A percentile compares a stretch with the other conserved stretches of the same genome.
Evolutionary conservation across 139 green algal species (phyloP).

Genomic region (Ettlia oleoabundans): DNA sequence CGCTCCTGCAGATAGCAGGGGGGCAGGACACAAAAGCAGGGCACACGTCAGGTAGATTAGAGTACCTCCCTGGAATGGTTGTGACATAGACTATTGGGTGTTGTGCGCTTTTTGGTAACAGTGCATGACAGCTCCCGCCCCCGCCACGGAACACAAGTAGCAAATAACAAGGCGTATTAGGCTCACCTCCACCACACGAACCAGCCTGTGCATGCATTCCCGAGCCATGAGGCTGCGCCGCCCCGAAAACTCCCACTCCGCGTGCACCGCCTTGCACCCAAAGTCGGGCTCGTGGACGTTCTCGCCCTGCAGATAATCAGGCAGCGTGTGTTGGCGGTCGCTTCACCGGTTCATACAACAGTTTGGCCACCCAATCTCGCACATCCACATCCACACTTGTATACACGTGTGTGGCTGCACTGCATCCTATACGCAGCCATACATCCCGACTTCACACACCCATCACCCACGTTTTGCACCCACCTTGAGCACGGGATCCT

Average conservation of each 20-base stretch:
- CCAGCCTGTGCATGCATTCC: constrained; percentile 13
- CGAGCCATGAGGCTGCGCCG: constrained; percentile 18
- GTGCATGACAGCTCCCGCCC: not conserved
- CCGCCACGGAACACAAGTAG: too few relatives aligned
- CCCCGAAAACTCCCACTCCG: constrained; percentile 27
- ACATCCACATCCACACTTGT: too few relatives aligned
- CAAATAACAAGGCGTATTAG: not conserved
- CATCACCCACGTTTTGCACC: not conserved
- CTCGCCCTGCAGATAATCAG: constrained; percentile 25
- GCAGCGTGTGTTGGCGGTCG: not conserved
- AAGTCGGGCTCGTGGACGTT: constrained; percentile 44
- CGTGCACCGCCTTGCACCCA: constrained; percentile 42
- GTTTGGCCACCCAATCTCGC: too few relatives aligned
- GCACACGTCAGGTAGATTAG: too few relatives aligned
- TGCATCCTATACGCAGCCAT: not conserved
- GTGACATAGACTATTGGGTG: too few relatives aligned
- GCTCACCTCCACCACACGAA: not conserved
- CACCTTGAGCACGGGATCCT: constrained; percentile 34
- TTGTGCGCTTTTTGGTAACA: too few relatives aligned
- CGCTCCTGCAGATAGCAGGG: not conserved
- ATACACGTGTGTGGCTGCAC: not conserved
- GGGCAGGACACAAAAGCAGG: not conserved
- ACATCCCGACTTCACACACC: not conserved
- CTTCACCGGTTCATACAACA: too few relatives aligned
- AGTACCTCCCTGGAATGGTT: too few relatives aligned